Conservation (phyloP, 192 early-diverging fungal species). For the Radiomyces spectabilis region DNA sequence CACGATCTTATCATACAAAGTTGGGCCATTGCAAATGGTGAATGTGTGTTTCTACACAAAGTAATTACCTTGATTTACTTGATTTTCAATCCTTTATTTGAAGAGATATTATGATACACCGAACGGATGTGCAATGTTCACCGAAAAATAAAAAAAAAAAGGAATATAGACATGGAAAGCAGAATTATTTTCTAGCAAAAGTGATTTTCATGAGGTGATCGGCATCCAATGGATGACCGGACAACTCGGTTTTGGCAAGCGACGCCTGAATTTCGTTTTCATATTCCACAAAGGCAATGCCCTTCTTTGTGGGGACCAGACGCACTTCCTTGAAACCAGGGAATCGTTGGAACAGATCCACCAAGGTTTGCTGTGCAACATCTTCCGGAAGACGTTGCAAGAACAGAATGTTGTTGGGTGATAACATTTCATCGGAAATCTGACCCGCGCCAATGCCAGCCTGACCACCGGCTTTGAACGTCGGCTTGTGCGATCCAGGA, state of each 20-base stretch:
- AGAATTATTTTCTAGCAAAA: slow-evolving; percentile 67
- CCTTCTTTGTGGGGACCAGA: slow-evolving; percentile 82
- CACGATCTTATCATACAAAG: too few species aligned
- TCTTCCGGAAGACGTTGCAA: slow-evolving; percentile 79
- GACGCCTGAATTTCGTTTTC: slow-evolving; percentile 76
- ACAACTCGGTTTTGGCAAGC: slow-evolving; percentile 67
- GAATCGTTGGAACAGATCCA: slow-evolving; percentile 65
- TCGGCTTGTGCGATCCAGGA: slow-evolving; percentile 22
- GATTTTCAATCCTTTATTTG: neutral
- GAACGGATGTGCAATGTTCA: slow-evolving; percentile 13
- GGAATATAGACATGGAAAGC: slow-evolving; percentile 4
- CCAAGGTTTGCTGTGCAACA: slow-evolving; percentile 54
- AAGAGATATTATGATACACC: neutral
- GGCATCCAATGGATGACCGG: slow-evolving; percentile 53
- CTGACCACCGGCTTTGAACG: slow-evolving; percentile 15
- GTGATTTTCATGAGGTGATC: slow-evolving; percentile 76
- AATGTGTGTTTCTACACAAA: neutral
- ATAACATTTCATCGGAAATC: slow-evolving; percentile 65
- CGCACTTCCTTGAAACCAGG: slow-evolving; percentile 96
- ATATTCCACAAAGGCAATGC: slow-evolving; percentile 97
- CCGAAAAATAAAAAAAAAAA: neutral
- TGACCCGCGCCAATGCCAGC: neutral
- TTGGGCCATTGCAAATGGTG: too few species aligned
- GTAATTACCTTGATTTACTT: neutral
- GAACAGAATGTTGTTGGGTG: slow-evolving; percentile 93